Percentiles rank a stretch among this genome's conserved stretches.
Evolutionary conservation across 2,329 filamentous ascomycete genomes (phyloP).

Genomic region (Sodiomyces alkalinus): DNA sequence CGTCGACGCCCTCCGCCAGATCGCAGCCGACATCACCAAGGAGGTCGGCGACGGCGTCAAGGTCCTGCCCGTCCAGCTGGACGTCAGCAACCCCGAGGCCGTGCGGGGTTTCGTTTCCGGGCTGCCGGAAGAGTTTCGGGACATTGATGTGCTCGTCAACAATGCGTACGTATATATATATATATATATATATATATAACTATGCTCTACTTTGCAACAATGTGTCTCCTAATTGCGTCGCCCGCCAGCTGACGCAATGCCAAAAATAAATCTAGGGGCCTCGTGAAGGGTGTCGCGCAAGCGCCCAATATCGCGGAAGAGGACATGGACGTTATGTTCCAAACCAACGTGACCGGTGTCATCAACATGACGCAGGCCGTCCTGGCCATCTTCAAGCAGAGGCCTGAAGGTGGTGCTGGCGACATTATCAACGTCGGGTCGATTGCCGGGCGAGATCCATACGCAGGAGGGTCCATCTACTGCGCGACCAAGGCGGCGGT

Average conservation of each 20-base stretch:
- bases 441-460: slow-evolving; percentile 80
- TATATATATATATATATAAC: too few relatives aligned
- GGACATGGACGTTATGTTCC: slow-evolving; percentile 78
- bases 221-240: too few relatives aligned
- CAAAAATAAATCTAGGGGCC: slow-evolving; percentile 59
- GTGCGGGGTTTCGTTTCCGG: slow-evolving; percentile 56
- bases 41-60: slow-evolving; percentile 70
- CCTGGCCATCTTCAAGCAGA: slow-evolving; percentile 65
- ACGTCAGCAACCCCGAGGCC: slow-evolving; percentile 68
- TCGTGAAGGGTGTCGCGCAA: slow-evolving; percentile 77
- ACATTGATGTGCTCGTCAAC: slow-evolving; percentile 84
- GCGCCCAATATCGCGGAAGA: slow-evolving; percentile 69
- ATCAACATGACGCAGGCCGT: slow-evolving; percentile 95
- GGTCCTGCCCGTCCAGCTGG: slow-evolving; percentile 69
- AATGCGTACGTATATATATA: too few relatives aligned
- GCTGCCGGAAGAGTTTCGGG: slow-evolving; percentile 67
- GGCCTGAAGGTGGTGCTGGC: slow-evolving; percentile 59
- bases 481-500: slow-evolving; percentile 88
- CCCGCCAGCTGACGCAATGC: too few relatives aligned
- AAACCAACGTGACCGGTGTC: slow-evolving; percentile 85
- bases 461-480: slow-evolving; percentile 78
- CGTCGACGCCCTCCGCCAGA: slow-evolving; percentile 58
- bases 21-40: slow-evolving; percentile 60
- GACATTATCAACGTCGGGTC: slow-evolving; percentile 94
- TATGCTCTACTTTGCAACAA: too few relatives aligned